These are phyloP conservation scores for Cyclostephanos invisitatus DNA, from an alignment of 108 stramenopile genomes.

Conservation along the genomic window DNA sequence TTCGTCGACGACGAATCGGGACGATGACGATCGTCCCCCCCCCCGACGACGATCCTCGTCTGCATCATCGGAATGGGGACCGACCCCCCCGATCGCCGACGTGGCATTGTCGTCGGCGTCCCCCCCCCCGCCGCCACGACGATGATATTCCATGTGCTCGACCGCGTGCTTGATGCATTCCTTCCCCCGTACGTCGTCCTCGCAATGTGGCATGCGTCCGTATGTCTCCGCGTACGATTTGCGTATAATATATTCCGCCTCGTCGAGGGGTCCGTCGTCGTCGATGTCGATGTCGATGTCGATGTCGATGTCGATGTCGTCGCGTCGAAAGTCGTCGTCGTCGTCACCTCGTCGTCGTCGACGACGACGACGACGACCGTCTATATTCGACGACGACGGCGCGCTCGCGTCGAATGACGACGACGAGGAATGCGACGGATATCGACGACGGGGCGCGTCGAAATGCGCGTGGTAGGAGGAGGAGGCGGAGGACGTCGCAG, in stretches of 20 bases:
- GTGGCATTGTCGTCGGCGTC: neutral
- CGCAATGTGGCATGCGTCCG: constrained; percentile 30
- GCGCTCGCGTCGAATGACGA: neutral
- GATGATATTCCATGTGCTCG: constrained; percentile 2
- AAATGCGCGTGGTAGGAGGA: neutral
- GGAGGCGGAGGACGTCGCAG: neutral
- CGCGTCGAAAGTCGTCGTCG: neutral
- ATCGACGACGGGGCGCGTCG: neutral
- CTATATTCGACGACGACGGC: too few species aligned
- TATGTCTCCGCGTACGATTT: constrained; percentile 35
- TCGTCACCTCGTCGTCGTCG: neutral
- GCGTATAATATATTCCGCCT: constrained; percentile 41
- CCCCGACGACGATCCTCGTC: too few species aligned
- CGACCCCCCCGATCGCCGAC: too few species aligned
- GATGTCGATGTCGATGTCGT: neutral
- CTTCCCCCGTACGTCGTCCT: constrained; percentile 9
- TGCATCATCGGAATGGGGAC: too few species aligned
- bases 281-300: neutral
- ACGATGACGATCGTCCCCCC: neutral
- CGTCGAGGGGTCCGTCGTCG: constrained; percentile 20
- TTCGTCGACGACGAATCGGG: neutral
- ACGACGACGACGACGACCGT: too few species aligned
- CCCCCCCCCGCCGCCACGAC: neutral
- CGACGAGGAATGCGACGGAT: neutral
- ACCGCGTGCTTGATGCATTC: constrained; percentile 24